Conservation (phyloP, 169 alveolate species). For the Eimeria acervulina region DNA sequence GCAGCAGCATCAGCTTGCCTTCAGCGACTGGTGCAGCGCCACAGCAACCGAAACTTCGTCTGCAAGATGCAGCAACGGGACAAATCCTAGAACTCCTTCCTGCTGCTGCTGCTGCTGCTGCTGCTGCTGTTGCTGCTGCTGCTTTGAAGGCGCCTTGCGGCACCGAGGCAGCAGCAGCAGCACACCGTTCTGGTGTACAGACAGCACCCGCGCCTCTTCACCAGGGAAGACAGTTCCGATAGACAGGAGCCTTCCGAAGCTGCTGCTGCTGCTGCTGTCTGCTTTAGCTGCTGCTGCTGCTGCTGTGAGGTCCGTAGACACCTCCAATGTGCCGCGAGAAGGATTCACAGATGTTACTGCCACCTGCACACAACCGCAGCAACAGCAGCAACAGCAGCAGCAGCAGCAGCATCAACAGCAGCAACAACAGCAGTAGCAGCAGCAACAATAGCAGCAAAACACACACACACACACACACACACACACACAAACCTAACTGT, state of each 20-base stretch:
- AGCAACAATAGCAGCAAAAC: neutral
- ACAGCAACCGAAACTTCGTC: slow-evolving; percentile 11
- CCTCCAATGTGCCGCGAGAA: slow-evolving; percentile 34
- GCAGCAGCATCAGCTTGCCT: slow-evolving; percentile 27
- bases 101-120: slow-evolving; percentile 49
- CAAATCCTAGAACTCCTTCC: slow-evolving; percentile 10
- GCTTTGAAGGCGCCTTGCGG: slow-evolving; percentile 16
- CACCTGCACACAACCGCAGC: neutral
- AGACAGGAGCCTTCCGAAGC: neutral
- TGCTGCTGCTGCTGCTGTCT: slow-evolving; percentile 29
- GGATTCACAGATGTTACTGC: neutral
- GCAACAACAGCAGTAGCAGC: neutral
- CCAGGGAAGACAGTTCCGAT: neutral
- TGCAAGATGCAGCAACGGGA: slow-evolving; percentile 41
- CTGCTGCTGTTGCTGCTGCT: slow-evolving; percentile 18
- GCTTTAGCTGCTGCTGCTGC: slow-evolving; percentile 43
- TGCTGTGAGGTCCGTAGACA: slow-evolving; percentile 5
- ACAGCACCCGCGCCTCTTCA: neutral
- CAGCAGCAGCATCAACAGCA: slow-evolving; percentile 13
- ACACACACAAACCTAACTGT: too few species aligned
- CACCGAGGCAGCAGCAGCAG: slow-evolving; percentile 38
- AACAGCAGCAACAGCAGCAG: slow-evolving; percentile 31
- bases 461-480: too few species aligned
- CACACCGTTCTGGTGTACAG: slow-evolving; percentile 44
- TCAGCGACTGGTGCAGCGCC: neutral